phyloP scores from a whole-genome alignment of 2,329 filamentous ascomycete species.

The Sporothrix dimorphospora region DNA sequence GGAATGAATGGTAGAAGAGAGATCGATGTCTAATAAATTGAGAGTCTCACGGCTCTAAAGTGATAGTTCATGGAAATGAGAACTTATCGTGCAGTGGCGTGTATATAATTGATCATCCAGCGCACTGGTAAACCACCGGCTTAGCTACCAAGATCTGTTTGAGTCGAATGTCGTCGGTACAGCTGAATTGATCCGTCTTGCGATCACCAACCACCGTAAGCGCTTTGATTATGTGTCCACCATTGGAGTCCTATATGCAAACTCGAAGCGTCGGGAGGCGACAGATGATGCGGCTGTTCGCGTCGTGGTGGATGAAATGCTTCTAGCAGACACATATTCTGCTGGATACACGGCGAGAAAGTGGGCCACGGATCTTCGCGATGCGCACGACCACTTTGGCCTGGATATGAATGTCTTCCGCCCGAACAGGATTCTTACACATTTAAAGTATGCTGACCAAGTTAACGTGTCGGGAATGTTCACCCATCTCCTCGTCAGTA shows the following conservation, averaged over 20 bases:
- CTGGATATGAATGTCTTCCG: neutral
- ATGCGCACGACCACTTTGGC: neutral
- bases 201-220: neutral
- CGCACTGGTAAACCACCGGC: slow-evolving; percentile 13
- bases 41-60: too few species aligned
- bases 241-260: neutral
- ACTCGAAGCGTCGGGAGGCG: neutral
- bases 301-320: neutral
- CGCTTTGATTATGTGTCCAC: slow-evolving; percentile 5
- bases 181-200: neutral
- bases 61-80: too few species aligned
- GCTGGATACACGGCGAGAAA: neutral
- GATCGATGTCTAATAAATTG: too few species aligned
- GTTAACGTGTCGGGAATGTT: neutral
- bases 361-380: neutral
- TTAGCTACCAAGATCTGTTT: slow-evolving; percentile 16
- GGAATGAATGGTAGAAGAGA: too few species aligned
- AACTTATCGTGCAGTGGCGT: too few species aligned
- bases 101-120: slow-evolving; percentile 14
- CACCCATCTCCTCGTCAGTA: neutral
- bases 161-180: slow-evolving; percentile 17
- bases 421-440: neutral
- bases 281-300: neutral
- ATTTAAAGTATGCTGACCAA: neutral
- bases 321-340: neutral